Conservation (phyloP, 2,329 filamentous ascomycete genomes). For the Magnaporthales sp. region DNA sequence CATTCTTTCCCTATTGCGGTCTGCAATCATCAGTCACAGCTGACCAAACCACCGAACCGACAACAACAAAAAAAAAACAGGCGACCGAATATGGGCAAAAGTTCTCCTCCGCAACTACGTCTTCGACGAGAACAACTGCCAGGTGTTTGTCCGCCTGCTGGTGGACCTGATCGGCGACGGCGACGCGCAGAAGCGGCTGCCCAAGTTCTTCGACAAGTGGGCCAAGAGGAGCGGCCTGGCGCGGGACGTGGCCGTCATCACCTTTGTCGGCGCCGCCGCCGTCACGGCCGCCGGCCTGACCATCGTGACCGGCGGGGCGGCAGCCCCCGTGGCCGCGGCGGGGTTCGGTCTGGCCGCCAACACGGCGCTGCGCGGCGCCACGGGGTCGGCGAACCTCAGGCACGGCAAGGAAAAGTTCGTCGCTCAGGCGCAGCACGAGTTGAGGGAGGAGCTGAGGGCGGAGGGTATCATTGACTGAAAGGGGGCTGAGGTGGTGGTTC, state of each 20-base stretch:
- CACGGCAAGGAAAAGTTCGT: background rate
- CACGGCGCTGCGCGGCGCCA: background rate
- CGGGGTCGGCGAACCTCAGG: background rate
- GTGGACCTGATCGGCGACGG: conserved; percentile 9
- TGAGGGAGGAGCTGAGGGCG: background rate
- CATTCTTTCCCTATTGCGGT: too few species aligned
- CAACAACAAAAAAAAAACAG: conserved; percentile 3
- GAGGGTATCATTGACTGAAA: background rate
- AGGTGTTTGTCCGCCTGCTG: conserved; percentile 9
- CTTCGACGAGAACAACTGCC: conserved; percentile 10
- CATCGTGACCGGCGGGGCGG: background rate
- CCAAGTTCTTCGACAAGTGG: conserved; percentile 8
- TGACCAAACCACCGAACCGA: too few species aligned
- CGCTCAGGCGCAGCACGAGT: background rate
- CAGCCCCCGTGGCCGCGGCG: background rate
- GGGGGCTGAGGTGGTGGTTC: background rate
- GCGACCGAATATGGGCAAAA: conserved; percentile 3
- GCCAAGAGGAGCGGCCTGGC: conserved; percentile 4
- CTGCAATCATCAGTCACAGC: too few species aligned
- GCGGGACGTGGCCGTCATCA: conserved; percentile 7
- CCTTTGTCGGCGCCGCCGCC: background rate
- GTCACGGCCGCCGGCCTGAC: conserved; percentile 3
- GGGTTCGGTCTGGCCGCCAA: background rate
- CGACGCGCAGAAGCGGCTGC: conserved; percentile 6
- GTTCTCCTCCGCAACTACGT: conserved; percentile 7